A percentile compares a stretch with the other conserved stretches of the same genome.
Conservation (phyloP, 345 rosid genomes). For the Moringa oleifera region DNA sequence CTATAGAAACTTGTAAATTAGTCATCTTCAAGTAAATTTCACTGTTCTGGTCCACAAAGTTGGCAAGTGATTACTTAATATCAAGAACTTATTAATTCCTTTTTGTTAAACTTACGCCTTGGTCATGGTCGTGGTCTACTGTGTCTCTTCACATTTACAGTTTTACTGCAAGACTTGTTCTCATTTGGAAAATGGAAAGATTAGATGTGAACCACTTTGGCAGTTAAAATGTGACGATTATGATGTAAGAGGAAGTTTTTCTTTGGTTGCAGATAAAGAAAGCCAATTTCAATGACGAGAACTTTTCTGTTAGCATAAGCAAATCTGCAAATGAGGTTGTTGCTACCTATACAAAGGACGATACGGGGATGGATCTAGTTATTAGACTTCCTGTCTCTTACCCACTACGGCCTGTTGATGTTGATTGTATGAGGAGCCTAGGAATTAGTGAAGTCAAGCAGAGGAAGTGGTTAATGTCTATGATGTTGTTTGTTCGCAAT, state of each 20-base stretch:
- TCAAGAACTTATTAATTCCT: too few species aligned
- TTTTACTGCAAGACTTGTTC: not conserved
- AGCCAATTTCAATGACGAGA: conserved; percentile 75
- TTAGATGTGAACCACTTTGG: not conserved
- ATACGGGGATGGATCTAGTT: conserved; percentile 90
- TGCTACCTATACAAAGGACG: conserved; percentile 92
- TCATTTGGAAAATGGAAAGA: not conserved
- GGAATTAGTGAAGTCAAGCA: conserved; percentile 92
- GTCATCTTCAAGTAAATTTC: not conserved
- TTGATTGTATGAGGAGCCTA: conserved; percentile 78
- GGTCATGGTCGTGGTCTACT: not conserved
- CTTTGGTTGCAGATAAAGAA: conserved; percentile 70
- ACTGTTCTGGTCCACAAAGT: not conserved
- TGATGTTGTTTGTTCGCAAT: conserved; percentile 84
- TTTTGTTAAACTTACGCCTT: not conserved
- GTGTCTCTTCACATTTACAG: too few species aligned
- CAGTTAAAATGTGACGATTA: too few species aligned
- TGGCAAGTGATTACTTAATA: not conserved
- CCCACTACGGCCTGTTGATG: conserved; percentile 81
- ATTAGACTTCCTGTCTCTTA: conserved; percentile 87
- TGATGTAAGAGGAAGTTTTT: not conserved
- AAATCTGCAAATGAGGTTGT: conserved; percentile 94
- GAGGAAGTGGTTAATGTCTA: conserved; percentile 96
- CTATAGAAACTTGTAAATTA: not conserved
- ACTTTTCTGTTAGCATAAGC: conserved; percentile 77